Conservation (phyloP, 1,284 basidiomycete genomes). For the Ceratobasidium sp. region DNA sequence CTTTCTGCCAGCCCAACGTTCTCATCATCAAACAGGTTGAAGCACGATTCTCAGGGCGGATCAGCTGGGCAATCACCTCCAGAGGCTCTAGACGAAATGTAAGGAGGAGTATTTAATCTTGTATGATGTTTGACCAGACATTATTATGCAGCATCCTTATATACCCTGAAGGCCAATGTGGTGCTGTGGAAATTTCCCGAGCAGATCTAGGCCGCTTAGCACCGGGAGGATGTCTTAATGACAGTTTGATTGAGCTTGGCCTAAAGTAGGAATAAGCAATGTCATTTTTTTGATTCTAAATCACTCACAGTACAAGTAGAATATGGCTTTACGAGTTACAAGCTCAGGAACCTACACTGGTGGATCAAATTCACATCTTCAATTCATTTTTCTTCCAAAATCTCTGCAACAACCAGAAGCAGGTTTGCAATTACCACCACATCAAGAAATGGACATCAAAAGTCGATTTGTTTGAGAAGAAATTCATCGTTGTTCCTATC, state of each 20-base stretch:
- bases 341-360: conserved; percentile 68
- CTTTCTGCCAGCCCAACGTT: no score
- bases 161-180: conserved; percentile 77
- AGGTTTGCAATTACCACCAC: conserved; percentile 68
- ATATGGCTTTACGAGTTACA: conserved; percentile 75
- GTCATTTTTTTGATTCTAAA: conserved; percentile 15
- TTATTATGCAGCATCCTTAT: conserved; percentile 70
- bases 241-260: conserved; percentile 93
- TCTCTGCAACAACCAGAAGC: conserved; percentile 58
- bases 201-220: conserved; percentile 82
- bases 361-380: conserved; percentile 88
- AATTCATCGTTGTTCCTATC: conserved; percentile 94
- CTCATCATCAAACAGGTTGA: no score
- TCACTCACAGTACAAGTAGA: conserved; percentile 61
- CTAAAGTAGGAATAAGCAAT: conserved; percentile 70
- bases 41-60: no score
- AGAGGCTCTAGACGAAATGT: no score
- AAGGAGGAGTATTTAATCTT: no score
- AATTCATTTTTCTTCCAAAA: conserved; percentile 99
- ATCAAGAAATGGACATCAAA: conserved; percentile 96
- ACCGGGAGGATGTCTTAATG: conserved; percentile 57
- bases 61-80: no score
- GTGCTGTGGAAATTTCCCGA: conserved; percentile 81
- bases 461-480: conserved; percentile 89
- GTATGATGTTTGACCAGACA: no score